Conservation (phyloP, 305 asterid genomes). For the Solanum chacoense region DNA sequence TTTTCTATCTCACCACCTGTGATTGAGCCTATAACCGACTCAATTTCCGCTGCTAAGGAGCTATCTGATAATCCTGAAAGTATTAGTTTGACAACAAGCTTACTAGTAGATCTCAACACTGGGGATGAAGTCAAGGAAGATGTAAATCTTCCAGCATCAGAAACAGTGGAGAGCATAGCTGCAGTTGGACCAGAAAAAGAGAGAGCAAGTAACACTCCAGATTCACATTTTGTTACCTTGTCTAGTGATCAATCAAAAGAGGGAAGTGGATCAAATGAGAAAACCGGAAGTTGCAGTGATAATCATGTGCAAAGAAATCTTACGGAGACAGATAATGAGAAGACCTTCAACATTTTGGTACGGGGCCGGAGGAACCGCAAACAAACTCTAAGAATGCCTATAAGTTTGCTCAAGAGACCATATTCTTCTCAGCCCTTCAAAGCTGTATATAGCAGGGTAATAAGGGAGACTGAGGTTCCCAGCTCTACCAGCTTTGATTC, state of each 20-base stretch:
- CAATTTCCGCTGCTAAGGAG: slow-evolving; percentile 31
- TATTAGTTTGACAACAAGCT: slow-evolving; percentile 36
- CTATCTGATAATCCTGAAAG: slow-evolving; percentile 38
- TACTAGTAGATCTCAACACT: slow-evolving; percentile 50
- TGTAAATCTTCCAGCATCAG: slow-evolving; percentile 41
- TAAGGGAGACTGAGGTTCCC: slow-evolving; percentile 76
- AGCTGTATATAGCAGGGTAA: slow-evolving; percentile 78
- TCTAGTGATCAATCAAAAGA: slow-evolving; percentile 26
- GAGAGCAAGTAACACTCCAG: slow-evolving; percentile 25
- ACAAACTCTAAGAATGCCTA: slow-evolving; percentile 89
- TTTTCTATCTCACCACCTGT: slow-evolving; percentile 51
- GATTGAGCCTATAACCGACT: slow-evolving; percentile 46
- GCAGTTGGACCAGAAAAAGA: slow-evolving; percentile 28
- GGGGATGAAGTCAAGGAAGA: slow-evolving; percentile 57
- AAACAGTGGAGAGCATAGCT: slow-evolving; percentile 41
- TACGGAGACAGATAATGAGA: slow-evolving; percentile 39
- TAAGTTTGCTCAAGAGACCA: slow-evolving; percentile 83
- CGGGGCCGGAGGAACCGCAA: slow-evolving; percentile 84
- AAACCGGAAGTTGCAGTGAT: slow-evolving; percentile 17
- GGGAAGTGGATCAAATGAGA: slow-evolving; percentile 31
- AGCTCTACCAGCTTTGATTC: slow-evolving; percentile 40
- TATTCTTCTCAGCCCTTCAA: slow-evolving; percentile 83
- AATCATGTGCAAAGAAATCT: slow-evolving; percentile 32
- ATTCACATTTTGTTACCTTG: slow-evolving; percentile 23
- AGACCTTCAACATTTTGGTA: slow-evolving; percentile 67